Conservation (phyloP, 208 protist genomes). For the Acanthamoeba triangularis region DNA sequence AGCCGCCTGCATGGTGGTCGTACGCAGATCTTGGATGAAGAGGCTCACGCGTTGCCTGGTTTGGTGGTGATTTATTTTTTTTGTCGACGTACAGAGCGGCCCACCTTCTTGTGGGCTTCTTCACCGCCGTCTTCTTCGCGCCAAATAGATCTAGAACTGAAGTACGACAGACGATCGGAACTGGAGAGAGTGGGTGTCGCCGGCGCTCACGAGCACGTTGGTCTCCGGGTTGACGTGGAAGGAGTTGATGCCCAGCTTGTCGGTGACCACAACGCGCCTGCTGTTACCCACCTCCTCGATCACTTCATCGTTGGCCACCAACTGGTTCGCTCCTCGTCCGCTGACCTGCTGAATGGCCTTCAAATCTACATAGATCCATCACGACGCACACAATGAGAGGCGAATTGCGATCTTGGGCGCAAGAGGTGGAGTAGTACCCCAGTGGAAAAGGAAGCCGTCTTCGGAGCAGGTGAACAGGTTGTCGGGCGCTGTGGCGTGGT, state of each 20-base stretch:
- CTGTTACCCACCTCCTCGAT: not conserved
- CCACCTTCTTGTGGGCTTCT: not conserved
- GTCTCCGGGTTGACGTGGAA: slow-evolving; percentile 54
- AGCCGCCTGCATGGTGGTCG: not conserved
- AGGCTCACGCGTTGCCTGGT: no score
- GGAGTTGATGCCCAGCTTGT: slow-evolving; percentile 27
- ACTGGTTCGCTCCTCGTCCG: not conserved
- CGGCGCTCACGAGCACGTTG: slow-evolving; percentile 39
- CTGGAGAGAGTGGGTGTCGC: slow-evolving; percentile 28
- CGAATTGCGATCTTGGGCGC: not conserved
- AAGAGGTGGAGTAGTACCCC: not conserved
- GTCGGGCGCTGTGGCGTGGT: not conserved
- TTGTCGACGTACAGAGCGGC: no score
- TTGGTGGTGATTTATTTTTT: no score
- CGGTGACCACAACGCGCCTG: slow-evolving; percentile 1
- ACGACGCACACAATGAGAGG: not conserved
- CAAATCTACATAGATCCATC: not conserved
- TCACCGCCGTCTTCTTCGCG: no score
- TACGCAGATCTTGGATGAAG: not conserved
- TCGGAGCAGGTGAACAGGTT: slow-evolving; percentile 48
- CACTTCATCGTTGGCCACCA: not conserved
- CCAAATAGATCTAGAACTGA: no score
- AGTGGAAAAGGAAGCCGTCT: slow-evolving; percentile 44
- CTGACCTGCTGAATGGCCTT: not conserved
- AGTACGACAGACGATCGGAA: not conserved